Conservation (phyloP, 2,329 filamentous ascomycete genomes). For the Colletotrichum australisinense region DNA sequence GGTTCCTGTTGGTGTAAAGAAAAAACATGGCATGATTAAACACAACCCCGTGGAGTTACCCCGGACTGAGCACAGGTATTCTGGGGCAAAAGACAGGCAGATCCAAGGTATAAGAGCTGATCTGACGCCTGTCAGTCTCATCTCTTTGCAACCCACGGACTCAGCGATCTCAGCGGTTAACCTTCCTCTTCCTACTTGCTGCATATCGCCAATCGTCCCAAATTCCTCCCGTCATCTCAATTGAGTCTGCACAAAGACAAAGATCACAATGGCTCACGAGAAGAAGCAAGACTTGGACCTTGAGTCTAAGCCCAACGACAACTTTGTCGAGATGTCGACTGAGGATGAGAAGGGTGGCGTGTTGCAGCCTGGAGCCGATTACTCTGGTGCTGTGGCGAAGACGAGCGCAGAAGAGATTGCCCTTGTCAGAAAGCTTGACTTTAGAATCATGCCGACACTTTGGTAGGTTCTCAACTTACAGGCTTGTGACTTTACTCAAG, state of each 20-base stretch:
- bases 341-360: slow-evolving; percentile 40
- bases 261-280: slow-evolving; percentile 10
- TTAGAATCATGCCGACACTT: slow-evolving; percentile 52
- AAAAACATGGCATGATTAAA: slow-evolving; percentile 10
- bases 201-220: not conserved
- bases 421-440: slow-evolving; percentile 50
- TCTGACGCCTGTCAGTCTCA: not conserved
- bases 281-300: slow-evolving; percentile 31
- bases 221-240: not conserved
- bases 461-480: slow-evolving; percentile 37
- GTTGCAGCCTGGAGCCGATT: slow-evolving; percentile 41
- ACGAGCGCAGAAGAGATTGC: slow-evolving; percentile 47
- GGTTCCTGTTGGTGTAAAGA: not conserved
- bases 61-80: slow-evolving; percentile 4
- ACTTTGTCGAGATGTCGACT: slow-evolving; percentile 39
- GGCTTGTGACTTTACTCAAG: fast-evolving
- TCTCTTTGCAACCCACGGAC: slow-evolving; percentile 2
- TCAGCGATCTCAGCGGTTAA: not conserved
- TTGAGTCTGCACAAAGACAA: not conserved
- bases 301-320: slow-evolving; percentile 40
- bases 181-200: not conserved
- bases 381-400: slow-evolving; percentile 49
- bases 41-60: slow-evolving; percentile 25
- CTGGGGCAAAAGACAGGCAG: not conserved
- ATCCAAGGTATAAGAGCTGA: slow-evolving; percentile 11